A percentile compares a stretch with the other conserved stretches of the same genome.
These are phyloP conservation scores for Symbiodinium pilosum DNA, from an alignment of 73 alveolate genomes.

Conservation along the genomic window DNA sequence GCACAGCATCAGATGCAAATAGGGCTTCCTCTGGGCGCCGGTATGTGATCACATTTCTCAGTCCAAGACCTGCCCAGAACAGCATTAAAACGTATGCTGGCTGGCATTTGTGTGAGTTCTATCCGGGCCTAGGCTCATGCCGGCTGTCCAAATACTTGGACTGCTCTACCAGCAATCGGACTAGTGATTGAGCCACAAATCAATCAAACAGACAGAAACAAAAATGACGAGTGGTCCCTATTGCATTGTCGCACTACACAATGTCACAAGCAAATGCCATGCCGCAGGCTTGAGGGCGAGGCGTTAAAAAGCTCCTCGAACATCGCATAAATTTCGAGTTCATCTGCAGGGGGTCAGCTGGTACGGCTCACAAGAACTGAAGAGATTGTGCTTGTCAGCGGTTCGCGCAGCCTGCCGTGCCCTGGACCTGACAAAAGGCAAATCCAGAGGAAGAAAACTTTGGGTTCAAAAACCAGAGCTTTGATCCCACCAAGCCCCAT, in stretches of 20 bases:
- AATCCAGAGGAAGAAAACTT: too few relatives aligned
- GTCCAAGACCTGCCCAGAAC: conserved; percentile 43
- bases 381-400: neutral
- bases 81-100: too few relatives aligned
- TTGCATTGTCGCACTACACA: too few relatives aligned
- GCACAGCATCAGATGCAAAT: conserved; percentile 86
- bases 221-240: too few relatives aligned
- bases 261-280: too few relatives aligned
- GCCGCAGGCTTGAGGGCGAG: neutral
- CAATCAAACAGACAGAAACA: too few relatives aligned
- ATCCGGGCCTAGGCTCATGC: conserved; percentile 8
- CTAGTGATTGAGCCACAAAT: neutral
- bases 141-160: neutral
- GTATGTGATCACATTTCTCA: conserved; percentile 47
- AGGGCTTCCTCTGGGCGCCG: conserved; percentile 88
- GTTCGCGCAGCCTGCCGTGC: neutral
- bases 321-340: conserved; percentile 5
- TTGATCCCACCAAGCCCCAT: neutral
- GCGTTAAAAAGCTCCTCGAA: conserved; percentile 66
- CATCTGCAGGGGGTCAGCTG: too few relatives aligned
- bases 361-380: too few relatives aligned
- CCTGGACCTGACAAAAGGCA: neutral
- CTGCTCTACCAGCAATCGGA: neutral
- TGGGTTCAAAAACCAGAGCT: too few relatives aligned
- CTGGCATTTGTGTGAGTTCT: too few relatives aligned